Conservation (phyloP, 2,329 filamentous ascomycete genomes). For the Aspergillus piperis region DNA sequence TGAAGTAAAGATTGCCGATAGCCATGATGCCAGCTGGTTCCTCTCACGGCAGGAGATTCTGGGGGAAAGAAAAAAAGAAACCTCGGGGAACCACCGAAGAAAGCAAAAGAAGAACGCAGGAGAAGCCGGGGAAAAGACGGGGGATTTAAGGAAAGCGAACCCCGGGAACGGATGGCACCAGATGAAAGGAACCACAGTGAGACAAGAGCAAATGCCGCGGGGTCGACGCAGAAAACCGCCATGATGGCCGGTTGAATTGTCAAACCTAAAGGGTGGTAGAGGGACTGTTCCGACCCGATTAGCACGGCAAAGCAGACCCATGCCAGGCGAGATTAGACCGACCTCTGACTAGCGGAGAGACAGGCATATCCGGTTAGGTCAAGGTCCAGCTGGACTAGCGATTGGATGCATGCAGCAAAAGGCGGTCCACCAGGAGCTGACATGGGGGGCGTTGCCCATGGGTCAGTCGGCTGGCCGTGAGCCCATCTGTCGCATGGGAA, state of each 20-base stretch:
- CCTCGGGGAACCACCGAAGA: constrained; percentile 3
- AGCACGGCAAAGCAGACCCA: background rate
- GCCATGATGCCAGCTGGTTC: constrained; percentile 29
- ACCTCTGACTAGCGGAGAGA: constrained; percentile 3
- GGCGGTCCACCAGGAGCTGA: constrained; percentile 4
- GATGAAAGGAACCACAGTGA: background rate
- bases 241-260: constrained; percentile 5
- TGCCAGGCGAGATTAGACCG: constrained; percentile 2
- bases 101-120: background rate
- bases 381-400: background rate
- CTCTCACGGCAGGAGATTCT: background rate
- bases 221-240: background rate
- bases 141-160: constrained; percentile 3
- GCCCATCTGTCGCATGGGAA: background rate
- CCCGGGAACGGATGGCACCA: background rate
- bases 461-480: constrained; percentile 8
- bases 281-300: constrained; percentile 3
- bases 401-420: constrained; percentile 5
- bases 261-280: constrained; percentile 1
- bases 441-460: constrained; percentile 1
- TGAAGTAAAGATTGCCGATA: constrained; percentile 61
- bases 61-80: background rate
- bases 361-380: constrained; percentile 1
- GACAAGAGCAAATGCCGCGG: background rate
- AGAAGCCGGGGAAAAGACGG: constrained; percentile 10